Percentiles rank a stretch among this genome's conserved stretches.
These are phyloP conservation scores for Leccinellum rugosiceps DNA, from an alignment of 768 basidiomycete genomes.

Conservation along the genomic window DNA sequence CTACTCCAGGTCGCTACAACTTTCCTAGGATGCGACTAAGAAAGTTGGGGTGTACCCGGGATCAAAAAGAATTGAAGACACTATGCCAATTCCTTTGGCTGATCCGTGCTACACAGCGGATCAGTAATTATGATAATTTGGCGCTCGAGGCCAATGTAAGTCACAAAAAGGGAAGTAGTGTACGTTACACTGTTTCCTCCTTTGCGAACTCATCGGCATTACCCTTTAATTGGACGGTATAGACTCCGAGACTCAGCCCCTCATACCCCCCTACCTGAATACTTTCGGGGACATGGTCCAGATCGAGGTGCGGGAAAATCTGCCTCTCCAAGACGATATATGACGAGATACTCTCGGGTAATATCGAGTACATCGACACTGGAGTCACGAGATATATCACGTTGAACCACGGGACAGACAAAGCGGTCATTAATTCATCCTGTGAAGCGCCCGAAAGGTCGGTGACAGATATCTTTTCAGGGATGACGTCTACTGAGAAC, in stretches of 20 bases:
- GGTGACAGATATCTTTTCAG: slow-evolving; percentile 18
- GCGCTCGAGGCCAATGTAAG: background rate
- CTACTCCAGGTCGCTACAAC: too few relatives aligned
- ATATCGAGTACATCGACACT: slow-evolving; percentile 20
- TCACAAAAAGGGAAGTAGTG: background rate
- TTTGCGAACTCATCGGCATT: background rate
- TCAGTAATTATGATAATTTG: background rate
- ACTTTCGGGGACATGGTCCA: slow-evolving; percentile 36
- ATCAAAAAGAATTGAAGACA: background rate
- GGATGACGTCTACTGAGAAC: slow-evolving; percentile 19
- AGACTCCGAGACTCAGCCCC: slow-evolving; percentile 35
- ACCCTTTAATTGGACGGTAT: slow-evolving; percentile 18
- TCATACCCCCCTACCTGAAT: slow-evolving; percentile 26
- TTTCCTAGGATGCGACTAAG: too few relatives aligned
- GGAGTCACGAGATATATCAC: slow-evolving; percentile 32
- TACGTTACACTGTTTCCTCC: slow-evolving; percentile 2
- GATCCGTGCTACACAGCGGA: background rate
- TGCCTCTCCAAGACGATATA: slow-evolving; percentile 25
- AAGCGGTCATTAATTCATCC: slow-evolving; percentile 12
- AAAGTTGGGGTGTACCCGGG: too few relatives aligned
- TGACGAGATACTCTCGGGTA: slow-evolving; percentile 14
- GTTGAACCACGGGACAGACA: slow-evolving; percentile 10
- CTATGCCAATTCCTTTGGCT: background rate
- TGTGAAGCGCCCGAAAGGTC: slow-evolving; percentile 32
- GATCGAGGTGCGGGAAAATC: slow-evolving; percentile 37